Percentiles rank a stretch among this genome's conserved stretches.
These are phyloP conservation scores for Hypericum perforatum DNA, from an alignment of 345 rosid genomes.

Conservation along the genomic window DNA sequence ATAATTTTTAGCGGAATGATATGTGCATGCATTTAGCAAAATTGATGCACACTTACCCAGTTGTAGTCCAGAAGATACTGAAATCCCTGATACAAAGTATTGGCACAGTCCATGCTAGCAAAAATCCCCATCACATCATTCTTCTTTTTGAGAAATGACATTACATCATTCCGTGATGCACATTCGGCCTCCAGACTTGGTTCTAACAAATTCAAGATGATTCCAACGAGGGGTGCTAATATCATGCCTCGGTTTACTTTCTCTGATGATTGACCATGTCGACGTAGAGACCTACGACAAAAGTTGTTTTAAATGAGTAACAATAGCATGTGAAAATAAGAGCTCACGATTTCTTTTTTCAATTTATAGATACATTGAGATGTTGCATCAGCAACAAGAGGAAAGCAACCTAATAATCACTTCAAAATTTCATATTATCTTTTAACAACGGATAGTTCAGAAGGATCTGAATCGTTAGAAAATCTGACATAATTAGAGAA, in stretches of 20 bases:
- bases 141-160: no score
- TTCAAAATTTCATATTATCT: no score
- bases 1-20: no score
- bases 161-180: conserved; percentile 46
- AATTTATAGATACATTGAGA: no score
- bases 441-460: no score
- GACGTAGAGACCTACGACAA: conserved; percentile 54
- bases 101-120: conserved; percentile 78
- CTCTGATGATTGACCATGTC: conserved; percentile 65
- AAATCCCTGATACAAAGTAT: conserved; percentile 66
- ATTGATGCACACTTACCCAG: conserved; percentile 50
- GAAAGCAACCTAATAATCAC: no score
- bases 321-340: neutral
- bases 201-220: conserved; percentile 81
- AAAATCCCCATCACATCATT: conserved; percentile 64
- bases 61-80: conserved; percentile 72
- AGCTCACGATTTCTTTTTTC: neutral
- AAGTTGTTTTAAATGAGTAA: neutral
- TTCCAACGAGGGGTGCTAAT: conserved; percentile 79
- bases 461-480: no score
- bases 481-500: no score
- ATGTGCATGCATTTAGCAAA: no score
- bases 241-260: conserved; percentile 69
- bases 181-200: conserved; percentile 32
- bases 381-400: no score